Conservation (phyloP, 306 rosid genomes). For the Sechiopsis laciniata region DNA sequence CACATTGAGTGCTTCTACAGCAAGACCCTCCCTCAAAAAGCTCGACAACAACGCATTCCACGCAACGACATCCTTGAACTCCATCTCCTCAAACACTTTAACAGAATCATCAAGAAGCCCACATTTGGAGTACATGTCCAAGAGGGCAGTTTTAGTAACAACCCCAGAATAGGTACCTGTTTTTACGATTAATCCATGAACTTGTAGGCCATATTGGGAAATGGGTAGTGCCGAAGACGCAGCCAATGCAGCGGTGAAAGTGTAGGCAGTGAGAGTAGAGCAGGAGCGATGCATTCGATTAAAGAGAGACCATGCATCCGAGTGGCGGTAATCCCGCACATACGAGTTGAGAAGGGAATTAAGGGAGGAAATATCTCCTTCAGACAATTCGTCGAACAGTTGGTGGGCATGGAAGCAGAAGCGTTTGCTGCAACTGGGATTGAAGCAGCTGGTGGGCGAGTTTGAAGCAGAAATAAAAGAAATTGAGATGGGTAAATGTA, state of each 20-base stretch:
- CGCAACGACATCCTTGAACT: slow-evolving; percentile 48
- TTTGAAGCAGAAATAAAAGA: neutral
- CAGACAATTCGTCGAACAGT: slow-evolving; percentile 36
- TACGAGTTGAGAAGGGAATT: slow-evolving; percentile 39
- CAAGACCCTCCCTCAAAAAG: slow-evolving; percentile 39
- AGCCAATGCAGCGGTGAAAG: slow-evolving; percentile 43
- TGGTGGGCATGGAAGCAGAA: slow-evolving; percentile 24
- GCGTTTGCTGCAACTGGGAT: neutral
- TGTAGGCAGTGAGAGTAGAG: slow-evolving; percentile 33
- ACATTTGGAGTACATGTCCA: slow-evolving; percentile 52
- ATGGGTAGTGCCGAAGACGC: slow-evolving; percentile 35
- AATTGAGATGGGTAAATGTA: neutral
- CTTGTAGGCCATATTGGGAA: slow-evolving; percentile 33
- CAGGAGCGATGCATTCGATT: slow-evolving; percentile 28
- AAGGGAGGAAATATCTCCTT: slow-evolving; percentile 27
- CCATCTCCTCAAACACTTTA: slow-evolving; percentile 52
- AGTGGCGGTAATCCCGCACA: slow-evolving; percentile 29
- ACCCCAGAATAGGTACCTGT: slow-evolving; percentile 37
- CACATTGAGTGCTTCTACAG: slow-evolving; percentile 38
- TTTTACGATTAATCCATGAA: slow-evolving; percentile 45
- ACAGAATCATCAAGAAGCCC: slow-evolving; percentile 32
- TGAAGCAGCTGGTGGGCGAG: neutral
- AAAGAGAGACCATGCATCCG: slow-evolving; percentile 40
- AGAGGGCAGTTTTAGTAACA: slow-evolving; percentile 42
- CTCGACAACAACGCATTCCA: slow-evolving; percentile 51